Conservation (phyloP, 108 stramenopile genomes). For the Epipyxis sp. region DNA sequence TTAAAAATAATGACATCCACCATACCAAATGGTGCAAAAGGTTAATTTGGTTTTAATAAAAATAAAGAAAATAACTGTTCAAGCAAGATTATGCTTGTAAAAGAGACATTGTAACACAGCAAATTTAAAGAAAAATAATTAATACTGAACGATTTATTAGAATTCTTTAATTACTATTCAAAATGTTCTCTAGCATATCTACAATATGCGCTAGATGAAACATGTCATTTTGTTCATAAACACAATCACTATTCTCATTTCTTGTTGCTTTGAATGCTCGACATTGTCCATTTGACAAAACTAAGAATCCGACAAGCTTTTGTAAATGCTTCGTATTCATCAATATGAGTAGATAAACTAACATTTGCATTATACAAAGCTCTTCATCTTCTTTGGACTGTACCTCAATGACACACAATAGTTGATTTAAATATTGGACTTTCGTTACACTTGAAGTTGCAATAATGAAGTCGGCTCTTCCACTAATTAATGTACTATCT, state of each 20-base stretch:
- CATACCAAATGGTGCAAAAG: too few relatives aligned
- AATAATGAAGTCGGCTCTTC: too few relatives aligned
- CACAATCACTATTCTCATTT: background rate
- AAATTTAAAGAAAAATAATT: too few relatives aligned
- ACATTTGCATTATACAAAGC: background rate
- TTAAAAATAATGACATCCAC: too few relatives aligned
- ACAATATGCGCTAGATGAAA: background rate
- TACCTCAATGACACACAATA: background rate
- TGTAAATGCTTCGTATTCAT: background rate
- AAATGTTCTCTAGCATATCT: background rate
- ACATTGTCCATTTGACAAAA: background rate
- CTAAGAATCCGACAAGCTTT: background rate
- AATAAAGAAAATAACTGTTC: too few relatives aligned
- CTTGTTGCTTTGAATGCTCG: background rate
- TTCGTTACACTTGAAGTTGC: too few relatives aligned
- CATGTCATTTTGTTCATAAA: background rate
- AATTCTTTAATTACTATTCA: background rate
- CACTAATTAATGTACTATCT: too few relatives aligned
- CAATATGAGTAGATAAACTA: slow-evolving; percentile 1
- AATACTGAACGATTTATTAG: background rate
- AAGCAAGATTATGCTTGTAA: too few relatives aligned
- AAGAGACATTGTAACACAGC: too few relatives aligned
- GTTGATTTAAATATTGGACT: too few relatives aligned
- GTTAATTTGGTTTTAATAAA: too few relatives aligned
- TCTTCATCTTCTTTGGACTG: background rate